Percentiles rank a stretch among this genome's conserved stretches.
phyloP scores from a whole-genome alignment of 202 grass and related monocot genomes.

The Eragrostis tef region DNA sequence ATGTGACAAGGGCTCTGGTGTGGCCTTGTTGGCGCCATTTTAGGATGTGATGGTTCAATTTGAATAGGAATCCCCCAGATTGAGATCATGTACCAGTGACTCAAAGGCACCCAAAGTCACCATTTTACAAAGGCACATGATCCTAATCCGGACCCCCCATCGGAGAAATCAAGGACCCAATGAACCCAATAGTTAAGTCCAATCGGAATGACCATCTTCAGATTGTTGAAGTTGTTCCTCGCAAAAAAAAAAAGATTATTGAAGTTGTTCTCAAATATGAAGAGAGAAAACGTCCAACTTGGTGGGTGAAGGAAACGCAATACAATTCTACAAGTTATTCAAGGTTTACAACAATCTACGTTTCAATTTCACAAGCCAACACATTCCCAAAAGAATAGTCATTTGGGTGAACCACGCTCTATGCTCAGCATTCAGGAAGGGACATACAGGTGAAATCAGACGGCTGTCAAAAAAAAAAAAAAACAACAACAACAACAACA shows the following conservation, averaged over 20 bases:
- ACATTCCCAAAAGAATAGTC: background rate
- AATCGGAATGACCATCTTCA: background rate
- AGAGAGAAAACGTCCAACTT: background rate
- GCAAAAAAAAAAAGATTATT: constrained; percentile 21
- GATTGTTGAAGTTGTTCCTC: background rate
- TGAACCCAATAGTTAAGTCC: background rate
- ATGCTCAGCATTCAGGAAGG: background rate
- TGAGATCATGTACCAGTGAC: background rate
- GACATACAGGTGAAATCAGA: background rate
- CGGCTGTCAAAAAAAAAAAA: too few relatives aligned
- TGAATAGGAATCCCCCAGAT: background rate
- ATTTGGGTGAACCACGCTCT: background rate
- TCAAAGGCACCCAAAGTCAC: too few relatives aligned
- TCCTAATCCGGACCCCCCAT: too few relatives aligned
- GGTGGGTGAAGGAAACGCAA: background rate
- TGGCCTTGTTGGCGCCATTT: background rate
- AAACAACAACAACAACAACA: background rate
- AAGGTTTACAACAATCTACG: constrained; percentile 13
- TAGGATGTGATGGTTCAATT: background rate
- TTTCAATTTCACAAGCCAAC: background rate
- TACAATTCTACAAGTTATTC: background rate
- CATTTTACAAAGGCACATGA: too few relatives aligned
- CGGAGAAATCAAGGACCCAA: background rate
- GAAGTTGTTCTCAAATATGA: background rate
- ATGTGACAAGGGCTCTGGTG: background rate